Conservation (phyloP, 2,329 filamentous ascomycete species). For the Graphilbum ipis-grandicollis region DNA sequence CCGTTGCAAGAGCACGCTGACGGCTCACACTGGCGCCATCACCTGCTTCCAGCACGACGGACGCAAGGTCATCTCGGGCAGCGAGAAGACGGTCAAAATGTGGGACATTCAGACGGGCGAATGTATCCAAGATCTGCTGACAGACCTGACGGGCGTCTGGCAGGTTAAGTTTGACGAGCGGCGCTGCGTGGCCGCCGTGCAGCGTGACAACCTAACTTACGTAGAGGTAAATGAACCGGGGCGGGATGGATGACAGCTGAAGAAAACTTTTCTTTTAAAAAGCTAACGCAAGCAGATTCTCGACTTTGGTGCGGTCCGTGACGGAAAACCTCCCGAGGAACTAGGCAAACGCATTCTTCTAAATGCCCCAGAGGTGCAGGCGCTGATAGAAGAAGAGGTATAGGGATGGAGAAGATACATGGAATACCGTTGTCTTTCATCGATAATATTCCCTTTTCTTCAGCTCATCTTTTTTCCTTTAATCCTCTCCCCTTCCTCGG, state of each 20-base stretch:
- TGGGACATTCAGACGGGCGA: slow-evolving; percentile 91
- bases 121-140: slow-evolving; percentile 81
- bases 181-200: slow-evolving; percentile 88
- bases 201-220: slow-evolving; percentile 81
- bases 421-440: no score
- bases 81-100: slow-evolving; percentile 93
- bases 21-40: slow-evolving; percentile 89
- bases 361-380: slow-evolving; percentile 36
- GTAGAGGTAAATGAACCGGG: slow-evolving; percentile 94
- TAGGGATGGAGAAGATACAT: no score
- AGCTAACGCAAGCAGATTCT: no score
- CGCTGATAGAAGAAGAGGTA: slow-evolving; percentile 28
- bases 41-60: slow-evolving; percentile 98
- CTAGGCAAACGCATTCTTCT: slow-evolving; percentile 64
- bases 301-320: slow-evolving; percentile 86
- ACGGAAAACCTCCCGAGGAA: slow-evolving; percentile 62
- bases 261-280: no score
- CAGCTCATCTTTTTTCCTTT: no score
- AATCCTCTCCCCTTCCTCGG: no score
- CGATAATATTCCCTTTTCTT: no score
- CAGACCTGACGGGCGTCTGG: slow-evolving; percentile 92
- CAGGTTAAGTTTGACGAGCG: slow-evolving; percentile 96
- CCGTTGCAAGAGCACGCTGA: slow-evolving; percentile 75
- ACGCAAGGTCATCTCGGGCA: slow-evolving; percentile 90
- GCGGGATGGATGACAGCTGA: no score